Base-by-base conservation (phyloP, 495 filamentous ascomycete species). In the Lepidopterella palustris region DNA sequence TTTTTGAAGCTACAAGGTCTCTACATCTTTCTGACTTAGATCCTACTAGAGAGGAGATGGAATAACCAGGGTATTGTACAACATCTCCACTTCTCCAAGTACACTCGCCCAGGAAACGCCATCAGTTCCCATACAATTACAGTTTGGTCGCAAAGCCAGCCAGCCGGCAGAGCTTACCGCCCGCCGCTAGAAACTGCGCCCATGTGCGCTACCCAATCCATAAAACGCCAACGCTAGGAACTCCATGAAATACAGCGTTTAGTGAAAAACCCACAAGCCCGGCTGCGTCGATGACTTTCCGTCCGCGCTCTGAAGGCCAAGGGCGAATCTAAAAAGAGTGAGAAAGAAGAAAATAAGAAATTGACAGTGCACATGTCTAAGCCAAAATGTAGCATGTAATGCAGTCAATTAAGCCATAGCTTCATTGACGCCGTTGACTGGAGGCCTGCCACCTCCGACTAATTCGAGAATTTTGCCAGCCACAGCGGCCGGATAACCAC, bases 401-500 rank as follows among this genome's bases (percentile, higher is more conserved):
- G 5, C 21, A 27, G 24, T 50, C 0, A 27, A 32, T 27, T 54
- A 47, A 28, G 42, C 40, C 21, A 29, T 40, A 52, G 50, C 54
- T 20, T 56, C 61, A 20, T 31, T 57, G 53, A 3, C 20, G 23
- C 20, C 4, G 25, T 15, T n/a, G 23, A 57, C 54, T 35, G 28
- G 20, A 28, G 27, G 29, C 24, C 66, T 51, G 28, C 80, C 81
- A 50, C 84, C 84, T 57, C 88, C 88, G 40, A 98, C 84, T 48
- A 98, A 77, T 70, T 97, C 93, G 23, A 90, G 74, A 59, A 97
- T 88, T 80, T 95, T 97, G 74, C 84, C 85, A 24, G 90, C 87
- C 5, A 98, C 93, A 5, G 93, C 92, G 53, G 82, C 80, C 26
- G 93, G 93, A 70, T 98, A 98, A 18, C 93, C 92, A 42, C 92